A percentile compares a stretch with the other conserved stretches of the same genome.
Conservation (phyloP, 768 basidiomycete species). For the Leccinum ochraceum region DNA sequence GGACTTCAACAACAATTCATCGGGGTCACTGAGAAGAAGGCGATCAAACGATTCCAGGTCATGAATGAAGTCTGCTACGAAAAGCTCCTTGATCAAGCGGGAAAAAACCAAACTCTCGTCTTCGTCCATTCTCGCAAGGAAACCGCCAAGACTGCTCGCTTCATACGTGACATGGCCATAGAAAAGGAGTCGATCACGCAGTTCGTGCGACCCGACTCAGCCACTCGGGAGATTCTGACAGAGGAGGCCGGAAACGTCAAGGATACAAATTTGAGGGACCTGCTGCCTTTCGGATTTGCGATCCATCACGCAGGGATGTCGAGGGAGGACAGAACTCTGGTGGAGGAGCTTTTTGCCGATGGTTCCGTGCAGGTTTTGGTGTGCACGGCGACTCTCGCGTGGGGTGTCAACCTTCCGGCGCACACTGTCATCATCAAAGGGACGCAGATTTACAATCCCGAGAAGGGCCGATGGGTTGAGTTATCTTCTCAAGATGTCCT, state of each 20-base stretch:
- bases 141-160: slow-evolving; percentile 95
- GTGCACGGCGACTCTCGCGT: slow-evolving; percentile 96
- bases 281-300: slow-evolving; percentile 95
- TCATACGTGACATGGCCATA: slow-evolving; percentile 91
- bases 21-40: slow-evolving; percentile 98
- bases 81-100: slow-evolving; percentile 91
- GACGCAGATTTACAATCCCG: slow-evolving; percentile 99
- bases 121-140: slow-evolving; percentile 99
- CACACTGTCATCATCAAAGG: slow-evolving; percentile 99
- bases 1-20: slow-evolving; percentile 96
- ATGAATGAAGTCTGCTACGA: slow-evolving; percentile 99
- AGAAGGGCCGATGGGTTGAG: slow-evolving; percentile 98
- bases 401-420: slow-evolving; percentile 98
- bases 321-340: slow-evolving; percentile 83
- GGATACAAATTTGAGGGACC: slow-evolving; percentile 81
- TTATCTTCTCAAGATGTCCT: slow-evolving; percentile 93
- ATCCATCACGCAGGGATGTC: slow-evolving; percentile 99
- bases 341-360: slow-evolving; percentile 93
- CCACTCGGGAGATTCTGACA: slow-evolving; percentile 85
- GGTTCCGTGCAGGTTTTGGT: slow-evolving; percentile 93
- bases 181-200: slow-evolving; percentile 97
- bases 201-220: slow-evolving; percentile 92
- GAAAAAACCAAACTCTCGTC: slow-evolving; percentile 90
- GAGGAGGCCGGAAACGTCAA: slow-evolving; percentile 82
- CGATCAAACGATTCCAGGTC: slow-evolving; percentile 96